Conservation (phyloP, 176 grass and related monocot species). For the Paspalum vaginatum region DNA sequence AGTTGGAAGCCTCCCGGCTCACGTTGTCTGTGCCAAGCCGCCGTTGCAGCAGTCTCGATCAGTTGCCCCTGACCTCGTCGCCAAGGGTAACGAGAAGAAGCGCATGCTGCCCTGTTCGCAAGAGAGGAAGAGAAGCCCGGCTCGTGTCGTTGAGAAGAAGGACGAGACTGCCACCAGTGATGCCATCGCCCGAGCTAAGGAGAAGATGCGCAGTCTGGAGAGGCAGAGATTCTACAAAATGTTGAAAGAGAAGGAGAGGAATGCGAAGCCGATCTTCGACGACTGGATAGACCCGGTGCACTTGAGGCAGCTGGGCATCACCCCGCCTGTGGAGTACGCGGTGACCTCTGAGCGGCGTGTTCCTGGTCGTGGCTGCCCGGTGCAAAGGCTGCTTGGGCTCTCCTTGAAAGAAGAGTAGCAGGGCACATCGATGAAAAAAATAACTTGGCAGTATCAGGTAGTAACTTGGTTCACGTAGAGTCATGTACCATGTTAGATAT, state of each 20-base stretch:
- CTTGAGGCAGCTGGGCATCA: neutral
- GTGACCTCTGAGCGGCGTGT: neutral
- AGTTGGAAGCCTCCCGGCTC: neutral
- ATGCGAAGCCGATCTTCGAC: neutral
- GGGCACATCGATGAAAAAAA: neutral
- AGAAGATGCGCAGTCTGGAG: neutral
- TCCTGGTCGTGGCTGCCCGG: neutral
- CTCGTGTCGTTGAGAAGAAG: too few species aligned
- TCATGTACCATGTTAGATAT: too few species aligned
- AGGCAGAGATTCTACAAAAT: neutral
- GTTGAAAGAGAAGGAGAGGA: conserved; percentile 26
- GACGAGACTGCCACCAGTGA: too few species aligned
- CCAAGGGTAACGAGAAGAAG: neutral
- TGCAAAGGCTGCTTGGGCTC: neutral
- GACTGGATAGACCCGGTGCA: neutral
- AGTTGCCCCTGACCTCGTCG: neutral
- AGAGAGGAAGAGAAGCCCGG: too few species aligned
- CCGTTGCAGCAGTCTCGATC: neutral
- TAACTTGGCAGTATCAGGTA: too few species aligned
- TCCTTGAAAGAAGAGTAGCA: conserved; percentile 4
- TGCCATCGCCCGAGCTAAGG: neutral
- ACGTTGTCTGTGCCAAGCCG: neutral
- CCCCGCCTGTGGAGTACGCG: neutral
- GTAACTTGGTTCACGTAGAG: too few species aligned
- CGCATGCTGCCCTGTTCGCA: neutral